Evolutionary conservation across 2,329 filamentous ascomycete species (phyloP).

Genomic region (Scolecobasidium constrictum): DNA sequence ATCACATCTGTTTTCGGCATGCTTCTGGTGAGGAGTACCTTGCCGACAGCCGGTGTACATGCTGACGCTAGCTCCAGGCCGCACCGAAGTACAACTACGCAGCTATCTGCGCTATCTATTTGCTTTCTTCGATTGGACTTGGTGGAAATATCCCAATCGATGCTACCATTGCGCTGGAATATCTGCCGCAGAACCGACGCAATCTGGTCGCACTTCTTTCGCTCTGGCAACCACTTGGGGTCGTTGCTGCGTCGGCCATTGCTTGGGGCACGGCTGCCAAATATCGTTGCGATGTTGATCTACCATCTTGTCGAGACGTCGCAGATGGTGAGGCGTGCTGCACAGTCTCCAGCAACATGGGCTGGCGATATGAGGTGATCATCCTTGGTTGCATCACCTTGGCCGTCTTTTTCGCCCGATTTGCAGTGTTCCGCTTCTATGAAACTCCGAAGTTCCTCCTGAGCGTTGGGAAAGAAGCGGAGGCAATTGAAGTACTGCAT

Average conservation of each 20-base stretch:
- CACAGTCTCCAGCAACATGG: conserved; percentile 53
- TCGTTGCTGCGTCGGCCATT: conserved; percentile 38
- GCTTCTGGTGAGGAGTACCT: conserved; percentile 54
- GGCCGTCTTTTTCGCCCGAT: conserved; percentile 58
- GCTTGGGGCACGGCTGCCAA: conserved; percentile 64
- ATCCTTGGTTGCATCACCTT: conserved; percentile 58
- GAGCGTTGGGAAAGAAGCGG: conserved; percentile 58
- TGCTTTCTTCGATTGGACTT: conserved; percentile 63
- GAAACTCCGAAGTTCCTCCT: conserved; percentile 70
- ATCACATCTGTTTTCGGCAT: conserved; percentile 62
- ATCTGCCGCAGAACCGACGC: conserved; percentile 42
- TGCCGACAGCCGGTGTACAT: too few relatives aligned
- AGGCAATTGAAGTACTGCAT: conserved; percentile 59
- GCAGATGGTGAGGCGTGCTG: conserved; percentile 31
- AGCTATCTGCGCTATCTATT: conserved; percentile 52
- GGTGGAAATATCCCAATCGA: conserved; percentile 51
- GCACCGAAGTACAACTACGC: conserved; percentile 41
- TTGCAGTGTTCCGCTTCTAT: conserved; percentile 57
- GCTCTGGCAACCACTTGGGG: conserved; percentile 33
- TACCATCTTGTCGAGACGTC: conserved; percentile 34
- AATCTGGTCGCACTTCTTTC: conserved; percentile 45
- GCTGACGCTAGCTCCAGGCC: too few relatives aligned
- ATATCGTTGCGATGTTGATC: conserved; percentile 44
- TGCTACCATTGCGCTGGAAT: conserved; percentile 43
- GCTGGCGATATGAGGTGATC: conserved; percentile 65